phyloP scores from a whole-genome alignment of 1,284 basidiomycete genomes.

The Naganishia sp. region DNA sequence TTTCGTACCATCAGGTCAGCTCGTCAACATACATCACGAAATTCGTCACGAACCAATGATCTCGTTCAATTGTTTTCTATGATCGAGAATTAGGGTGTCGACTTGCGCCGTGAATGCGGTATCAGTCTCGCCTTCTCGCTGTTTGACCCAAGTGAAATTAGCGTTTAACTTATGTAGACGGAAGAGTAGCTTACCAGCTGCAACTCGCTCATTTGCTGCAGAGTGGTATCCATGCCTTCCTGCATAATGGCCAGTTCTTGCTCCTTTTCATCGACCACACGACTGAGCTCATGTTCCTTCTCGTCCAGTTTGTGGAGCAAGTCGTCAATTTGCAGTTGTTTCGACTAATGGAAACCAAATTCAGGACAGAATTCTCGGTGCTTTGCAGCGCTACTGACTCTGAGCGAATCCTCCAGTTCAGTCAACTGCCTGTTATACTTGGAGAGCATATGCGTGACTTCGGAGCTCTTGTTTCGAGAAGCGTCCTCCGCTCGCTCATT shows the following conservation, averaged over 20 bases:
- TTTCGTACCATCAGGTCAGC: constrained; percentile 6
- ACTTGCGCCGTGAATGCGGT: constrained; percentile 93
- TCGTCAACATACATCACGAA: constrained; percentile 6
- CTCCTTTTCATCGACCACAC: constrained; percentile 90
- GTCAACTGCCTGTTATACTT: constrained; percentile 96
- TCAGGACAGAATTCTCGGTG: constrained; percentile 30
- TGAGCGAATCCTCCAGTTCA: constrained; percentile 90
- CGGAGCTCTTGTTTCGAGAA: constrained; percentile 84
- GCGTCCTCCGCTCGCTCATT: constrained; percentile 97
- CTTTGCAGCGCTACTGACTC: constrained; percentile 60
- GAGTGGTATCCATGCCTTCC: constrained; percentile 92
- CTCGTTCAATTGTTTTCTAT: constrained; percentile 95
- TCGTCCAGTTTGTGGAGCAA: constrained; percentile 76
- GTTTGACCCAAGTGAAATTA: constrained; percentile 18
- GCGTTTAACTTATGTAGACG: constrained; percentile 21
- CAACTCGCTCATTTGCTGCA: constrained; percentile 83
- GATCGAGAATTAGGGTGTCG: constrained; percentile 94
- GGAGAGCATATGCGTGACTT: constrained; percentile 81
- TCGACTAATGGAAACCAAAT: constrained; percentile 60
- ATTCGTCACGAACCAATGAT: constrained; percentile 72
- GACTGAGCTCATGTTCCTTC: constrained; percentile 72
- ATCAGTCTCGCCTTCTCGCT: constrained; percentile 81
- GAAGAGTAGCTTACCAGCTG: constrained; percentile 65
- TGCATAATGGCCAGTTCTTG: constrained; percentile 94
- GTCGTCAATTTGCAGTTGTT: constrained; percentile 93